A percentile compares a stretch with the other conserved stretches of the same genome.
These are phyloP conservation scores for Trichoderma polysporum DNA, from an alignment of 2,329 filamentous ascomycete species.

Conservation along the genomic window DNA sequence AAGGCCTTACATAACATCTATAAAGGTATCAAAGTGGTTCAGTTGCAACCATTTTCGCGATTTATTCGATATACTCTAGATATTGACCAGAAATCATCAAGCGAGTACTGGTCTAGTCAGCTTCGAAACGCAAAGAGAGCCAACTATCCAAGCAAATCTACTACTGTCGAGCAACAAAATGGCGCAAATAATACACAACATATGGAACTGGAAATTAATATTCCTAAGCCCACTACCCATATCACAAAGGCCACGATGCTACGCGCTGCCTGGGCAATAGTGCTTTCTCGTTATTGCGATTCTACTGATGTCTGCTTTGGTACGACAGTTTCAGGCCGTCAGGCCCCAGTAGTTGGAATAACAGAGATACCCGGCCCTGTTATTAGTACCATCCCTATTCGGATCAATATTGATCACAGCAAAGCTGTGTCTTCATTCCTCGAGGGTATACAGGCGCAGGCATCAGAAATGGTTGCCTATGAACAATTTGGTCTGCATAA, in stretches of 20 bases:
- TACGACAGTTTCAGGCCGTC: constrained; percentile 24
- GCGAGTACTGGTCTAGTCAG: constrained; percentile 2
- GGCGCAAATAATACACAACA: not conserved
- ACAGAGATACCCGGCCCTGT: constrained; percentile 22
- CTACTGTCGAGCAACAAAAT: not conserved
- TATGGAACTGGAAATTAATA: not conserved
- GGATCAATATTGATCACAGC: constrained; percentile 13
- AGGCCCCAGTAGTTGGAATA: constrained; percentile 20
- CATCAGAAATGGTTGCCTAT: constrained; percentile 26
- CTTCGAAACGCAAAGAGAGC: constrained; percentile 2
- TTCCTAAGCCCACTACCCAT: not conserved
- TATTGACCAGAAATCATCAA: not conserved
- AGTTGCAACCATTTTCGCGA: not conserved
- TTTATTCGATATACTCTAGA: constrained; percentile 5
- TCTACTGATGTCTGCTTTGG: constrained; percentile 27
- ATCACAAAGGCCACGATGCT: constrained; percentile 22
- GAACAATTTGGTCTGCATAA: constrained; percentile 27
- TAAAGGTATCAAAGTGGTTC: not conserved
- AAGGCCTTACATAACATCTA: constrained; percentile 20
- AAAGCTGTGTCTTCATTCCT: constrained; percentile 4
- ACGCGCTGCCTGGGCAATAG: constrained; percentile 26
- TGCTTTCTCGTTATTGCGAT: constrained; percentile 23
- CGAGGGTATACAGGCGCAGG: constrained; percentile 21
- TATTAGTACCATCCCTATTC: constrained; percentile 23
- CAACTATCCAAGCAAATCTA: not conserved